Evolutionary conservation across 768 basidiomycete genomes (phyloP).

Genomic region (Kwoniella heveanensis): DNA sequence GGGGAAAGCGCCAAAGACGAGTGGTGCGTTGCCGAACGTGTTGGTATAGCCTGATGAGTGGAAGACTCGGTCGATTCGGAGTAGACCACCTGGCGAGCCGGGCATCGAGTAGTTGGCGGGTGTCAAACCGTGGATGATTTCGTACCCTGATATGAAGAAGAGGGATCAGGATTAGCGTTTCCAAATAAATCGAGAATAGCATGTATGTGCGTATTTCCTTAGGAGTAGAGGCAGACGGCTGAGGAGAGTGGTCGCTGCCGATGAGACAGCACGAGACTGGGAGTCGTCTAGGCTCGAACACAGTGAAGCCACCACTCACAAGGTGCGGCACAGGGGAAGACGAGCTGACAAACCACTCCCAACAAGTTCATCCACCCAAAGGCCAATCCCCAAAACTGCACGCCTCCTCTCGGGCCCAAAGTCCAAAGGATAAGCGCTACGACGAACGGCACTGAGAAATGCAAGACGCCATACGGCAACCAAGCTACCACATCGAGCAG

Average conservation of each 20-base stretch:
- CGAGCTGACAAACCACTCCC: slow-evolving; percentile 83
- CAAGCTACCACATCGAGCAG: slow-evolving; percentile 90
- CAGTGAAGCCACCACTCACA: slow-evolving; percentile 59
- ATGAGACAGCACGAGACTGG: too few species aligned
- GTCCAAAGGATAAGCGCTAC: slow-evolving; percentile 85
- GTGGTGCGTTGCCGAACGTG: slow-evolving; percentile 80
- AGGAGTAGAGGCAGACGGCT: neutral
- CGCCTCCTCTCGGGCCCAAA: slow-evolving; percentile 75
- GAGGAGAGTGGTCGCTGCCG: too few species aligned
- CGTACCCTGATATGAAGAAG: slow-evolving; percentile 68
- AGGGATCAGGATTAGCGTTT: too few species aligned
- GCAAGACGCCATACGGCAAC: slow-evolving; percentile 93
- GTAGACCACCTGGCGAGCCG: slow-evolving; percentile 89
- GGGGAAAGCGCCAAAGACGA: slow-evolving; percentile 97
- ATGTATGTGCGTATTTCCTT: neutral
- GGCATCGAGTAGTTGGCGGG: slow-evolving; percentile 90
- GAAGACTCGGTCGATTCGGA: slow-evolving; percentile 87
- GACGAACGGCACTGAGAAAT: slow-evolving; percentile 84
- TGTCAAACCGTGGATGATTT: slow-evolving; percentile 91
- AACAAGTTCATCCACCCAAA: slow-evolving; percentile 92
- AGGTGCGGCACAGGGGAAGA: slow-evolving; percentile 90
- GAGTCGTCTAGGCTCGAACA: too few species aligned
- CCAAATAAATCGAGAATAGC: neutral
- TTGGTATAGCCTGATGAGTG: slow-evolving; percentile 73
- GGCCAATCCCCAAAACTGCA: slow-evolving; percentile 79